Evolutionary conservation across 441 rosid genomes (phyloP).

Genomic region (Adansonia grandidieri): DNA sequence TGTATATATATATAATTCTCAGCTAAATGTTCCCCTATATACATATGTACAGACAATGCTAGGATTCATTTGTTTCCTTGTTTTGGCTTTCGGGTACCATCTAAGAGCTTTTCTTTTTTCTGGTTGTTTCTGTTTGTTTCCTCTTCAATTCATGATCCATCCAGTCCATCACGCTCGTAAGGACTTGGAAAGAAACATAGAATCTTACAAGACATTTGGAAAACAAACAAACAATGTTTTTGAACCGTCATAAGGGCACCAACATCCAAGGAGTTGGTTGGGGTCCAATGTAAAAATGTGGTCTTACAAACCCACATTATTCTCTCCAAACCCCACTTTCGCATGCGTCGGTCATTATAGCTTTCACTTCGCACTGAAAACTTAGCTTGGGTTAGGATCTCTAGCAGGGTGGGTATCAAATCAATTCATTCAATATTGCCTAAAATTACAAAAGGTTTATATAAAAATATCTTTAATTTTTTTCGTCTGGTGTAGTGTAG

Average conservation of each 20-base stretch:
- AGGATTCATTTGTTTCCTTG: background rate
- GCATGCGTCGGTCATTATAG: slow-evolving; percentile 24
- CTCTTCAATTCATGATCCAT: background rate
- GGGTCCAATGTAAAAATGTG: background rate
- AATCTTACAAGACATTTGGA: background rate
- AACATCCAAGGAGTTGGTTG: too few relatives aligned
- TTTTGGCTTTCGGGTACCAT: background rate
- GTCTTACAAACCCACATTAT: background rate
- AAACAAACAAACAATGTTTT: background rate
- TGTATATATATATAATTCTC: background rate
- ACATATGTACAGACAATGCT: too few relatives aligned
- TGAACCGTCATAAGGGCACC: background rate
- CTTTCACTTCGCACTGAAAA: background rate
- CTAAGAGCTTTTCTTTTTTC: background rate
- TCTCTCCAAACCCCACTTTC: background rate
- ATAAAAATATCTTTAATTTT: background rate
- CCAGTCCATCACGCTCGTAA: background rate
- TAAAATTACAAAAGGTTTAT: background rate
- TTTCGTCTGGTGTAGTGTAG: too few relatives aligned
- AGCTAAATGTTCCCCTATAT: background rate
- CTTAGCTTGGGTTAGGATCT: background rate
- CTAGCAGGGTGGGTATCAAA: background rate
- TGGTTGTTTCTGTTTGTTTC: background rate
- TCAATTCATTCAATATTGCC: background rate
- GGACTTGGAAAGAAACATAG: background rate